Base-by-base conservation (phyloP, 2,329 filamentous ascomycete genomes). In the Hymenoscyphus occultus region DNA sequence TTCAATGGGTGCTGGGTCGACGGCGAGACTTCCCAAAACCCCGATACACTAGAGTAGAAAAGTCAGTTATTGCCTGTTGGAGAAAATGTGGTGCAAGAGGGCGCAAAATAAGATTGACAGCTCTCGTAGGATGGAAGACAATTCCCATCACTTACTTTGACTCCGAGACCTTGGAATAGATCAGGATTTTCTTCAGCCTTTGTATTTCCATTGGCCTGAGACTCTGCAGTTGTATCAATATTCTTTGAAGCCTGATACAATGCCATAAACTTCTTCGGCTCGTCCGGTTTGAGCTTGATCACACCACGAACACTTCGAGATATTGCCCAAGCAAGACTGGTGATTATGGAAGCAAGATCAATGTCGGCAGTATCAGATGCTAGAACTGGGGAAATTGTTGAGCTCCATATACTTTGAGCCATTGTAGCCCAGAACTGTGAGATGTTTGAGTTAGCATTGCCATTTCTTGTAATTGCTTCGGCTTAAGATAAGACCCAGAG, bases 251-350 rank as follows among this genome's bases (percentile, higher is more conserved):
- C 86, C 60, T 86, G 83, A 75, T 88, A 89, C 31, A 90, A 80
- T 12, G 86, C 79, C 71, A 90, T 87, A 76, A 90, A 89, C 69
- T 84, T 86, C 67, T 80, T 80, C 67, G 86, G 85, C 75, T 89
- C 86, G 59, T 80, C 81, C 39, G 79, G 78, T 48, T 78, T 73
- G 3, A 86, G 76, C 5, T 83, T 80, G 0, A 83, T 78, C 56
- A 78, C 72, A 14, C 81, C 81, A 65, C 81, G 80, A 19, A 87
- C 78, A 62, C 81, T 83, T 60, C 86, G 83, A 35, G 86, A 78
- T 61, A 90, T 73, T 35, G 87, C 87, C 87, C 87, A 90, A 5
- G 87, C 85, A 48, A 90, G 81, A 68, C 86, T 84, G 10, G 86
- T 87, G 60, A 89, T 80, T n/a, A 83, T 80, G 1, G 84, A 84